A percentile compares a stretch with the other conserved stretches of the same genome.
phyloP scores from a whole-genome alignment of 1,284 basidiomycete species.

The Omphalotus olearius region DNA sequence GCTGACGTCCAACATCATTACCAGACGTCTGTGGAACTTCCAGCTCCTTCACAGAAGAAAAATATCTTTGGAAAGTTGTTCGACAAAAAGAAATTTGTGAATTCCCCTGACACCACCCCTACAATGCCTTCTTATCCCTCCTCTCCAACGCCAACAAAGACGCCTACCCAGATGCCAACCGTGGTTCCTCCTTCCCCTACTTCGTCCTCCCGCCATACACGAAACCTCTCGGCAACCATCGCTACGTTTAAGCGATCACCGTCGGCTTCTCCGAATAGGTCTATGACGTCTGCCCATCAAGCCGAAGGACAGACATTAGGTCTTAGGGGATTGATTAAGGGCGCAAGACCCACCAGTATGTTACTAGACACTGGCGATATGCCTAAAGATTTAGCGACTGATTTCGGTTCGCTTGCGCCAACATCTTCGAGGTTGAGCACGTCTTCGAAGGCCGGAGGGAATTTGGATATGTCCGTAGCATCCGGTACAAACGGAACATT shows the following conservation, averaged over 20 bases:
- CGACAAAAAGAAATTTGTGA: constrained; percentile 47
- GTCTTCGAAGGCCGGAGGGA: too few species aligned
- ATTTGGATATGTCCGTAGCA: not conserved
- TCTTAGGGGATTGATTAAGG: not conserved
- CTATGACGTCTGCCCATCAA: not conserved
- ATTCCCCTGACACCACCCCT: constrained; percentile 10
- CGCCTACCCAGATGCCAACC: not conserved
- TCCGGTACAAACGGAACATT: not conserved
- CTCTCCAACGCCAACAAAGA: constrained; percentile 11
- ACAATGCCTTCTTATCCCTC: constrained; percentile 17
- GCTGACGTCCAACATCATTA: constrained; percentile 18
- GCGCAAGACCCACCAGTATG: not conserved
- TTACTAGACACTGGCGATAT: constrained; percentile 1
- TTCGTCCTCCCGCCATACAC: constrained; percentile 1
- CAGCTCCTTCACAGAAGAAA: constrained; percentile 33
- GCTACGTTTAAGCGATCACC: constrained; percentile 1
- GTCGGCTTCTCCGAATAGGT: constrained; percentile 5
- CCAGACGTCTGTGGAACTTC: not conserved
- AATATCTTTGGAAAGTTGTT: constrained; percentile 75
- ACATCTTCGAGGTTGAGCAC: constrained; percentile 5
- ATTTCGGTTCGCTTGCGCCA: constrained; percentile 2
- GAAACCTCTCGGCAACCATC: constrained; percentile 6
- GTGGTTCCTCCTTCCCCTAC: constrained; percentile 1
- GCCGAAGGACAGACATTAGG: not conserved
- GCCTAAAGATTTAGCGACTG: not conserved